Conservation (phyloP, 495 filamentous ascomycete species). For the Daldinia decipiens region DNA sequence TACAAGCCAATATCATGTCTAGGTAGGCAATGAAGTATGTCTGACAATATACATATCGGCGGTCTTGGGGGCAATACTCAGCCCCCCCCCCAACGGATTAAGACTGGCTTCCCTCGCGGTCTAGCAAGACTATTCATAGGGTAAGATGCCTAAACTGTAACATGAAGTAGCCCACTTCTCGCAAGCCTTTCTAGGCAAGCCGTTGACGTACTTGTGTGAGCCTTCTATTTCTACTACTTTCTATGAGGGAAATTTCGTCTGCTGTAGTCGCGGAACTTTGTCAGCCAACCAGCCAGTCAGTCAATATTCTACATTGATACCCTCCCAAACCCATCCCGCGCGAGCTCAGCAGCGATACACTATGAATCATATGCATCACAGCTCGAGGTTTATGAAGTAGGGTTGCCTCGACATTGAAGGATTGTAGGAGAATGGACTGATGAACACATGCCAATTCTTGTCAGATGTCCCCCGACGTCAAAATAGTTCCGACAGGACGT, state of each 20-base stretch:
- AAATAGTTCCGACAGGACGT: conserved; percentile 57
- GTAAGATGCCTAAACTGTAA: not conserved
- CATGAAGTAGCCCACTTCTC: not conserved
- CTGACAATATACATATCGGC: not conserved
- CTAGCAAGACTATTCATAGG: not conserved
- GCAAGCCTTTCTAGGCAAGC: conserved; percentile 57
- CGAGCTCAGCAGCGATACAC: conserved; percentile 64
- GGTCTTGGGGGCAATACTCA: not conserved
- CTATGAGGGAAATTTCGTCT: conserved; percentile 63
- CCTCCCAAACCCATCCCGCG: conserved; percentile 46
- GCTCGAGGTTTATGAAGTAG: conserved; percentile 40
- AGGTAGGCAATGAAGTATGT: not conserved
- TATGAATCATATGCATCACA: conserved; percentile 24
- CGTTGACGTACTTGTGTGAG: conserved; percentile 66
- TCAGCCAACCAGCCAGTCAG: conserved; percentile 28
- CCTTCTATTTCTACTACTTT: conserved; percentile 62
- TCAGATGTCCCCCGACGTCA: conserved; percentile 68
- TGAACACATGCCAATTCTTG: conserved; percentile 64
- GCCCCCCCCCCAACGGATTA: not conserved
- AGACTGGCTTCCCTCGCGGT: not conserved
- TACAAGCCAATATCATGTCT: not conserved
- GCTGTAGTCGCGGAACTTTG: conserved; percentile 65
- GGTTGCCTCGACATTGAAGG: conserved; percentile 49
- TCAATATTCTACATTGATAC: not conserved
- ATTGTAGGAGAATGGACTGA: conserved; percentile 55